These are phyloP conservation scores for Tillandsia fasciculata DNA, from an alignment of 176 grass and related monocot species.

Conservation along the genomic window DNA sequence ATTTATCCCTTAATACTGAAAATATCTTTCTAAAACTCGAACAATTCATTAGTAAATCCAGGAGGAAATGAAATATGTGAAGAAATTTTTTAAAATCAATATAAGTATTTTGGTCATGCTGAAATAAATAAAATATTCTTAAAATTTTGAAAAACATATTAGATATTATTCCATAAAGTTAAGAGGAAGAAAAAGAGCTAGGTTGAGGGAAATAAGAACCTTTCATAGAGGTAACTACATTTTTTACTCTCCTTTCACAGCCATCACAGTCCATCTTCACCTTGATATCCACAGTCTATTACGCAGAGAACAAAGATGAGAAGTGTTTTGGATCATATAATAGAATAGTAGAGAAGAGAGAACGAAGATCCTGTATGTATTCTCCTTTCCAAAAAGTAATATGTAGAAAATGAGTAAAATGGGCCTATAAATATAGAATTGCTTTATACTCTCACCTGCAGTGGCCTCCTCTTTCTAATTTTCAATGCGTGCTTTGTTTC, in stretches of 20 bases:
- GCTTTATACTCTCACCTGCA: conserved; percentile 42
- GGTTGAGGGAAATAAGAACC: neutral
- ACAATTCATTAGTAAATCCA: too few species aligned
- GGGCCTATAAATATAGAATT: neutral
- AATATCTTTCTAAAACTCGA: too few species aligned
- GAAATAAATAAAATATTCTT: too few species aligned
- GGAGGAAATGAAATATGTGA: too few species aligned
- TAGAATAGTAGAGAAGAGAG: neutral
- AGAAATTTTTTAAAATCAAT: too few species aligned
- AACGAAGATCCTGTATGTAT: neutral
- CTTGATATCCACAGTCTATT: conserved; percentile 3
- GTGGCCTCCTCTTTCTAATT: conserved; percentile 54
- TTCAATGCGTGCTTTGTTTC: conserved; percentile 54
- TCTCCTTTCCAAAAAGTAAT: neutral
- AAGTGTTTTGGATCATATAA: too few species aligned
- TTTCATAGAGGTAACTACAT: conserved; percentile 2
- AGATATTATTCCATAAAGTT: too few species aligned
- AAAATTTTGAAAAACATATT: too few species aligned
- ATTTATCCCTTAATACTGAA: too few species aligned
- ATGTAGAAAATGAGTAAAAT: neutral
- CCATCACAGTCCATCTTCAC: conserved; percentile 13
- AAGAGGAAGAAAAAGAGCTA: neutral
- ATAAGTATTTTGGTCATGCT: too few species aligned
- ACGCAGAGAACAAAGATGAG: too few species aligned
- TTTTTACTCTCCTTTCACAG: conserved; percentile 3